A percentile compares a stretch with the other conserved stretches of the same genome.
Evolutionary conservation across 2,329 filamentous ascomycete species (phyloP).

Genomic region (Talaromyces rugulosus): DNA sequence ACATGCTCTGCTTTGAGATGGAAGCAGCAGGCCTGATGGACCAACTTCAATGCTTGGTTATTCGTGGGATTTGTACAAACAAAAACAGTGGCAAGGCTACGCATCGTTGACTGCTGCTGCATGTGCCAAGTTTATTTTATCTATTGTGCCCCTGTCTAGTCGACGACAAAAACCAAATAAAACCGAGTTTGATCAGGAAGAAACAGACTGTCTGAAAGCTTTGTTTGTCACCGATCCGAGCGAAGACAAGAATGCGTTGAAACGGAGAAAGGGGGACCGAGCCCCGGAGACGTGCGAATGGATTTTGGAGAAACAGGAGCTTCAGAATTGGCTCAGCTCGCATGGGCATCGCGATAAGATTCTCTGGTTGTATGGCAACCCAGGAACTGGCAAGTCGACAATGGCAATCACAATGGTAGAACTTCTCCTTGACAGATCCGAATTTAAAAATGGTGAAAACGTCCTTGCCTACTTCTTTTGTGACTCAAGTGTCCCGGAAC

Average conservation of each 20-base stretch:
- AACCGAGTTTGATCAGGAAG: background rate
- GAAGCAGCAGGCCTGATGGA: conserved; percentile 12
- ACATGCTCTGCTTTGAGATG: background rate
- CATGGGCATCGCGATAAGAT: conserved; percentile 1
- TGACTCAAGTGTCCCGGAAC: conserved; percentile 12
- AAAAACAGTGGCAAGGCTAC: conserved; percentile 14
- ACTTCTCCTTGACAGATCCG: background rate
- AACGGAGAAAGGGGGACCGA: conserved; percentile 2
- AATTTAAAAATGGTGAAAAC: background rate
- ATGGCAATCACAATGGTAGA: background rate
- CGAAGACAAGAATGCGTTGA: conserved; percentile 1
- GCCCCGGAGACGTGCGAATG: conserved; percentile 10
- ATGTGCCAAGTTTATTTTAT: conserved; percentile 6
- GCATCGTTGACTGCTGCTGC: conserved; percentile 13
- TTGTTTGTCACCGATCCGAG: conserved; percentile 1
- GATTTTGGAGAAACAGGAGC: conserved; percentile 15
- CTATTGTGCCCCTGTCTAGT: background rate
- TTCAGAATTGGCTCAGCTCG: conserved; percentile 14
- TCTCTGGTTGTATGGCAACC: conserved; percentile 17
- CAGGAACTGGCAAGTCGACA: conserved; percentile 18
- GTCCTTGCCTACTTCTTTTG: conserved; percentile 17
- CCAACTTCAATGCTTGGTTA: conserved; percentile 9
- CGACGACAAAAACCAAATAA: background rate
- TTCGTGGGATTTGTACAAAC: conserved; percentile 16
- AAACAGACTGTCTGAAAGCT: background rate